phyloP scores from a whole-genome alignment of 176 grass and related monocot genomes.

The Oryza glaberrima region DNA sequence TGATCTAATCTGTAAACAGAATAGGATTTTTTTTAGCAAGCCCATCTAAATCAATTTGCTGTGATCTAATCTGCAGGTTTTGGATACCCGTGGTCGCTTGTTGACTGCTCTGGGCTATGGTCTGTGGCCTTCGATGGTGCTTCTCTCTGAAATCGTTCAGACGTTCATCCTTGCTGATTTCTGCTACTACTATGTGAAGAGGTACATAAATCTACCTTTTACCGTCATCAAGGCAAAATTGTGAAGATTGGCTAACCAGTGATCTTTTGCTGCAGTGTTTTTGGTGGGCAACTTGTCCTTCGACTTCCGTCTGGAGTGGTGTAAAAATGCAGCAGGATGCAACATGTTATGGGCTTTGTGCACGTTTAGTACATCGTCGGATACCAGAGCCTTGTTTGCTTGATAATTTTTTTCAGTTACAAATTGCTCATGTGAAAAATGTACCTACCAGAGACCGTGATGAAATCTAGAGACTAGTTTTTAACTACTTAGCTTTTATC shows the following conservation, averaged over 20 bases:
- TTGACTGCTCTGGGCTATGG: constrained; percentile 94
- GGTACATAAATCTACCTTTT: constrained; percentile 42
- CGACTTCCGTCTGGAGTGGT: constrained; percentile 94
- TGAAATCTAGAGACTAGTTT: constrained; percentile 44
- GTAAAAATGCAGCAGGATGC: constrained; percentile 39
- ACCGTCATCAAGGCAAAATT: not conserved
- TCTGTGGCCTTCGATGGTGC: constrained; percentile 90
- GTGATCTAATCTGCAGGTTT: constrained; percentile 54
- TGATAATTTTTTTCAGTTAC: not conserved
- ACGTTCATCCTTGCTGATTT: constrained; percentile 99
- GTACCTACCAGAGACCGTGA: constrained; percentile 14
- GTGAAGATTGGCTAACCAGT: not conserved
- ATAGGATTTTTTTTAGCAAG: not conserved
- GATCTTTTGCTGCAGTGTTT: constrained; percentile 48
- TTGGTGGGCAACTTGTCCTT: constrained; percentile 87
- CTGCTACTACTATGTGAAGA: constrained; percentile 99
- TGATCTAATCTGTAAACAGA: not conserved
- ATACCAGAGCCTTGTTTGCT: constrained; percentile 35
- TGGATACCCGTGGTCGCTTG: constrained; percentile 85
- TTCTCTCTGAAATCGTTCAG: constrained; percentile 90
- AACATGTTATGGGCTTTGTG: not conserved
- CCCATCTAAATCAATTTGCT: not conserved
- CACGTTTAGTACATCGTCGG: not conserved
- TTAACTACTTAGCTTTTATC: not conserved
- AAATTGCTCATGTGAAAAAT: constrained; percentile 36